These are phyloP conservation scores for Nicotiana attenuata DNA, from an alignment of 257 asterid species.

Conservation along the genomic window DNA sequence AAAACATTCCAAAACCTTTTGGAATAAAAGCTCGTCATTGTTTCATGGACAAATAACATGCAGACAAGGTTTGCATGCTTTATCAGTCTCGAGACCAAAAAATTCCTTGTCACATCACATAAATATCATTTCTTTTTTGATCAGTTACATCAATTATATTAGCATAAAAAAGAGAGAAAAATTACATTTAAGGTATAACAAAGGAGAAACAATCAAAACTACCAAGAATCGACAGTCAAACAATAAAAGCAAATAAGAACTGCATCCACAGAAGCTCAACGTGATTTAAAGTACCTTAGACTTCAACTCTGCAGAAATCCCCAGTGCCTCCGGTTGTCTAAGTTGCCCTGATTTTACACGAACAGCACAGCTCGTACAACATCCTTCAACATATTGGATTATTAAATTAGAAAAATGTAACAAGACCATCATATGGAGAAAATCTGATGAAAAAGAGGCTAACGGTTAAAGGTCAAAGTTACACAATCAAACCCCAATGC, in stretches of 20 bases:
- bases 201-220: not conserved
- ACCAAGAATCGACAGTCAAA: not conserved
- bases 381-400: conserved; percentile 48
- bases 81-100: not conserved
- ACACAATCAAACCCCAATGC: not conserved
- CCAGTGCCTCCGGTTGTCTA: conserved; percentile 93
- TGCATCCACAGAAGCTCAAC: not conserved
- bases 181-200: not conserved
- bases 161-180: not conserved
- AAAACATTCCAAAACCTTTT: not conserved
- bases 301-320: conserved; percentile 85
- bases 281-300: conserved; percentile 38
- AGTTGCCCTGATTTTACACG: conserved; percentile 88
- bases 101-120: not conserved
- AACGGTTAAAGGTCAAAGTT: not conserved
- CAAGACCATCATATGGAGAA: not conserved
- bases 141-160: not conserved
- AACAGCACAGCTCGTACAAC: conserved; percentile 97
- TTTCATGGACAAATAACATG: not conserved
- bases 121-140: not conserved
- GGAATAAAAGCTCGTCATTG: not conserved
- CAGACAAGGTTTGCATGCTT: not conserved
- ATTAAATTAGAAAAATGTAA: not conserved
- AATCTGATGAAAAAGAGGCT: not conserved
- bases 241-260: not conserved